phyloP scores from a whole-genome alignment of 2,329 filamentous ascomycete species.

The Fusarium nematophilum region DNA sequence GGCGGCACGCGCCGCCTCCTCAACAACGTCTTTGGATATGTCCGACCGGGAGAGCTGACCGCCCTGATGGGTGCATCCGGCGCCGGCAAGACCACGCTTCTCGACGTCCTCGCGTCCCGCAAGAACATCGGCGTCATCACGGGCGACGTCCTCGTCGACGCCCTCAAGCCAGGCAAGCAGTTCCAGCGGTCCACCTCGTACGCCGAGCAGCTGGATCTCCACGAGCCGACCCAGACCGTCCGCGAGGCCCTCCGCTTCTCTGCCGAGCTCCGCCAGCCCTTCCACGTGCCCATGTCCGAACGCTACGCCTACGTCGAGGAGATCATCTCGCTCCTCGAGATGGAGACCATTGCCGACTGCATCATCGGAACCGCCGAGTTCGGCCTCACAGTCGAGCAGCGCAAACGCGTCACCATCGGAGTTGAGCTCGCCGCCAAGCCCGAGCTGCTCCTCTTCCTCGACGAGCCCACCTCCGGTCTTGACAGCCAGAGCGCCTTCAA shows the following conservation, averaged over 20 bases:
- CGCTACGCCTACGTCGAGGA: conserved; percentile 71
- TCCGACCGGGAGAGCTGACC: conserved; percentile 80
- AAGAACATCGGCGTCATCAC: conserved; percentile 71
- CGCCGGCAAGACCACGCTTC: conserved; percentile 87
- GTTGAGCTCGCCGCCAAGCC: conserved; percentile 90
- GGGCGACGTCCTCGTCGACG: conserved; percentile 69
- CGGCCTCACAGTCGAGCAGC: conserved; percentile 75
- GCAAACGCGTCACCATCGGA: conserved; percentile 87
- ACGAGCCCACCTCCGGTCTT: conserved; percentile 82
- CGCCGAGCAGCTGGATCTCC: conserved; percentile 71
- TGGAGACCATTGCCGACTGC: conserved; percentile 68
- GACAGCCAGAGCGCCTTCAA: conserved; percentile 74
- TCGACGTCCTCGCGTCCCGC: conserved; percentile 76
- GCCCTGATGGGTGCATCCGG: conserved; percentile 86
- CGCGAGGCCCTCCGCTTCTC: conserved; percentile 73
- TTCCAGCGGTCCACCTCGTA: conserved; percentile 73
- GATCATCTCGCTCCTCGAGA: conserved; percentile 68
- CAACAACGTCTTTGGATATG: conserved; percentile 72
- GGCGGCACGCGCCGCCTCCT: conserved; percentile 67
- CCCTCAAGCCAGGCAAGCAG: conserved; percentile 65
- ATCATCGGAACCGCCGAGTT: conserved; percentile 72
- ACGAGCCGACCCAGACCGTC: conserved; percentile 71
- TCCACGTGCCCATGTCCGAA: conserved; percentile 63
- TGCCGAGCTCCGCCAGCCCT: conserved; percentile 69
- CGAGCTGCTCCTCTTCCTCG: conserved; percentile 79